These are phyloP conservation scores for Geotrichum aggregatum DNA, from an alignment of 1,139 yeast genomes.

Conservation along the genomic window DNA sequence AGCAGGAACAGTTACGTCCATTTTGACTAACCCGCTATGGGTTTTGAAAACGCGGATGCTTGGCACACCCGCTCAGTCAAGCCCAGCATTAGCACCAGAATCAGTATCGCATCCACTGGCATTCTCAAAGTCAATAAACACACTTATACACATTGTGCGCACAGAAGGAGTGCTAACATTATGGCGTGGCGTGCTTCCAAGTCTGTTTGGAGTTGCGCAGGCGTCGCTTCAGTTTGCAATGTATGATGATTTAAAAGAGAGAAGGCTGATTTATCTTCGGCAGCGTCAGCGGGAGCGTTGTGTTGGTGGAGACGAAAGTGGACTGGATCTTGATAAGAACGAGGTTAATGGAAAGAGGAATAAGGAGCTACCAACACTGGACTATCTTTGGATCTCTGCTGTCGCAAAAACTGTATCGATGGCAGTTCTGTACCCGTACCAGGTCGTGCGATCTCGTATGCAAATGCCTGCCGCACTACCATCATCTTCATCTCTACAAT, in stretches of 20 bases:
- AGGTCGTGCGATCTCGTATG: conserved; percentile 71
- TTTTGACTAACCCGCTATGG: conserved; percentile 89
- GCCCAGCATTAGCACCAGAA: too few species aligned
- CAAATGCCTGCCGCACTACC: too few species aligned
- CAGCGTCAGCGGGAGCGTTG: conserved; percentile 29
- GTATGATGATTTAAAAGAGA: conserved; percentile 50
- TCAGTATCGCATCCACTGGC: too few species aligned
- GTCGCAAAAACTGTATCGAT: conserved; percentile 67
- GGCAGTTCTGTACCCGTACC: conserved; percentile 73
- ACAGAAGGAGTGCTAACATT: conserved; percentile 68
- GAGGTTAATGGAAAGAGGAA: background rate
- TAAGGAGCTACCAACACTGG: conserved; percentile 45
- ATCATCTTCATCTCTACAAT: too few species aligned
- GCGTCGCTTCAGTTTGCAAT: conserved; percentile 84
- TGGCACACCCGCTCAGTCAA: too few species aligned
- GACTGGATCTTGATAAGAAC: background rate
- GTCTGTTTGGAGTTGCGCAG: conserved; percentile 78
- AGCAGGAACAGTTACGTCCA: conserved; percentile 73
- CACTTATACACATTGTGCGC: conserved; percentile 19
- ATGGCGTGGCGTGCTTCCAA: conserved; percentile 81
- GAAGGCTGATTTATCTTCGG: conserved; percentile 45
- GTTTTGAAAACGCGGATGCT: conserved; percentile 69
- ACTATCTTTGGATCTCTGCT: conserved; percentile 64
- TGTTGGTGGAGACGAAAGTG: background rate
- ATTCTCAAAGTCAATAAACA: background rate